Evolutionary conservation across 345 rosid genomes (phyloP).

Genomic region (Clausena lansium): DNA sequence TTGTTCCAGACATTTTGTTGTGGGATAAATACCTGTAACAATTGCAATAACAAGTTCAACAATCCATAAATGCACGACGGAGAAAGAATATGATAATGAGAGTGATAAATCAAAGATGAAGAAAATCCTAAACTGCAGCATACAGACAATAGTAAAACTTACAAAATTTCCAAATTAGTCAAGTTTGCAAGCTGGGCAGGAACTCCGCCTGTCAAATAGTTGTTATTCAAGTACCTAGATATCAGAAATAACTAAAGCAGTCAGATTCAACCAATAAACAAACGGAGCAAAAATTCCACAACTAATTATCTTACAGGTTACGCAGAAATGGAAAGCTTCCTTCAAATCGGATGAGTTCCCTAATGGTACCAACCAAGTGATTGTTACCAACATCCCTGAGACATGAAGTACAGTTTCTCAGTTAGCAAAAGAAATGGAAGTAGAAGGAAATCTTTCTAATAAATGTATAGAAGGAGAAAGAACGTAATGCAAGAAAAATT

Average conservation of each 20-base stretch:
- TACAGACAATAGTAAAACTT: constrained; percentile 29
- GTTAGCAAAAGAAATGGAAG: not conserved
- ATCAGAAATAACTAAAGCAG: constrained; percentile 3
- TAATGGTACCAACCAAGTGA: constrained; percentile 87
- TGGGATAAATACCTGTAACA: constrained; percentile 70
- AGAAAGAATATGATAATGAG: not conserved
- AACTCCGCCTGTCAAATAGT: constrained; percentile 89
- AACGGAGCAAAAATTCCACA: constrained; percentile 5
- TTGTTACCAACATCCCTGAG: constrained; percentile 91
- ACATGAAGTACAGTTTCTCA: constrained; percentile 2
- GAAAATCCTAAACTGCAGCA: not conserved
- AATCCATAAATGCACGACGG: too few relatives aligned
- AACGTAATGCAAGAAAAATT: not conserved
- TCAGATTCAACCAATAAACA: not conserved
- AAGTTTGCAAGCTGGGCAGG: constrained; percentile 91
- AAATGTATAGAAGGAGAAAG: not conserved
- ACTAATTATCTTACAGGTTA: constrained; percentile 59
- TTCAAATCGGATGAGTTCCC: constrained; percentile 86
- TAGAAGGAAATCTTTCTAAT: not conserved
- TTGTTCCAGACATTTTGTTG: constrained; percentile 78
- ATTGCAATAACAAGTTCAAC: constrained; percentile 11
- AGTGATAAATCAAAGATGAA: not conserved
- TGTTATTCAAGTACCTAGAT: constrained; percentile 77
- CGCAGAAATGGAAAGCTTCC: constrained; percentile 87
- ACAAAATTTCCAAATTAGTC: constrained; percentile 88